Evolutionary conservation across 768 basidiomycete species (phyloP).

Genomic region (Mycena leptocephala): DNA sequence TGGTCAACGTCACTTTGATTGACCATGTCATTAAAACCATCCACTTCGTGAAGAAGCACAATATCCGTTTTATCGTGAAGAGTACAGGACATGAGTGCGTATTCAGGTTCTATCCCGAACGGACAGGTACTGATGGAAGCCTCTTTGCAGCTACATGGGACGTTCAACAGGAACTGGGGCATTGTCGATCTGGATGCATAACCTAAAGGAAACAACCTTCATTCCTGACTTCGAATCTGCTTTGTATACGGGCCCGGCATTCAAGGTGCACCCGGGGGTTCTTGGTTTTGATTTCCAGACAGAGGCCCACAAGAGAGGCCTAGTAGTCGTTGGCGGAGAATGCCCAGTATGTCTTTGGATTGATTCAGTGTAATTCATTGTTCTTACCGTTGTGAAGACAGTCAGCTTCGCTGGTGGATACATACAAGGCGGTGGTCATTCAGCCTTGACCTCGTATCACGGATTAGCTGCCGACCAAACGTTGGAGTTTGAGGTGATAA

Average conservation of each 20-base stretch:
- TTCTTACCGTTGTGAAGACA: slow-evolving; percentile 37
- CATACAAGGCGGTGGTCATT: slow-evolving; percentile 48
- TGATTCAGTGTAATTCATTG: slow-evolving; percentile 1
- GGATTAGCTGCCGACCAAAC: too few relatives aligned
- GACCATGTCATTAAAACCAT: slow-evolving; percentile 18
- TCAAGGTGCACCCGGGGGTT: slow-evolving; percentile 27
- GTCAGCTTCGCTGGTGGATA: slow-evolving; percentile 57
- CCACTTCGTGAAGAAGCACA: slow-evolving; percentile 32
- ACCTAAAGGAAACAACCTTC: too few relatives aligned
- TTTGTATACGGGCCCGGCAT: too few relatives aligned
- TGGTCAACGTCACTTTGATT: slow-evolving; percentile 12
- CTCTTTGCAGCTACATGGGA: too few relatives aligned
- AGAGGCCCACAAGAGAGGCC: slow-evolving; percentile 24
- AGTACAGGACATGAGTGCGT: slow-evolving; percentile 38
- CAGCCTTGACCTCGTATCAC: too few relatives aligned
- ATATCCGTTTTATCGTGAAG: slow-evolving; percentile 36
- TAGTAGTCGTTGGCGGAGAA: slow-evolving; percentile 16
- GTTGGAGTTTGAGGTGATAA: too few relatives aligned
- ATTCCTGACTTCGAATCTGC: too few relatives aligned
- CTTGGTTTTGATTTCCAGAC: slow-evolving; percentile 14
- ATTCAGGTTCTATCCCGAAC: not conserved
- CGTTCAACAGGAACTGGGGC: too few relatives aligned
- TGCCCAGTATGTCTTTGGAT: not conserved
- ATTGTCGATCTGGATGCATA: too few relatives aligned
- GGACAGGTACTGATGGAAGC: too few relatives aligned